These are phyloP conservation scores for Pleurotus ostreatus DNA, from an alignment of 768 basidiomycete genomes.

Conservation along the genomic window DNA sequence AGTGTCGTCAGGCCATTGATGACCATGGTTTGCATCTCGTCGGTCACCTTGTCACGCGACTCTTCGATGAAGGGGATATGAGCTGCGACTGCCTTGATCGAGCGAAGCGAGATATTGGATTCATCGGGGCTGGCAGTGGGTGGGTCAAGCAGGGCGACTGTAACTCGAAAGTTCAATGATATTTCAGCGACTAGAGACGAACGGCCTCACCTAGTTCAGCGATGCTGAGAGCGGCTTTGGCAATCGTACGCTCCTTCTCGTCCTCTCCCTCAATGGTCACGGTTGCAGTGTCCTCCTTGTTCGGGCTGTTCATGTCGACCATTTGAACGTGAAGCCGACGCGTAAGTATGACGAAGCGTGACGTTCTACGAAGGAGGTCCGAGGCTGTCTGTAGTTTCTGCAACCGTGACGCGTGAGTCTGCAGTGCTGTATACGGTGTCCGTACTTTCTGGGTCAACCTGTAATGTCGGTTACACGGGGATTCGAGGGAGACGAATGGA, in stretches of 20 bases:
- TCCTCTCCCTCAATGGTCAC: constrained; percentile 68
- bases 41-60: constrained; percentile 64
- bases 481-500: constrained; percentile 11
- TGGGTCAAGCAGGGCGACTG: constrained; percentile 48
- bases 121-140: constrained; percentile 13
- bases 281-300: constrained; percentile 13
- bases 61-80: constrained; percentile 72
- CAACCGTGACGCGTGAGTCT: constrained; percentile 65
- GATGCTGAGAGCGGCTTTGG: constrained; percentile 92
- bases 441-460: constrained; percentile 87
- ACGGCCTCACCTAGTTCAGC: constrained; percentile 75
- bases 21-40: constrained; percentile 92
- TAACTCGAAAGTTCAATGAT: neutral
- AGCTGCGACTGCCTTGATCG: constrained; percentile 65
- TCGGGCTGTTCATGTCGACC: constrained; percentile 50
- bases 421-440: constrained; percentile 73
- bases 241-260: constrained; percentile 81
- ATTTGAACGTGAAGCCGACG: constrained; percentile 85
- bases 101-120: constrained; percentile 55
- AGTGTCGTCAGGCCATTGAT: constrained; percentile 70
- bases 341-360: constrained; percentile 80
- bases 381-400: constrained; percentile 79
- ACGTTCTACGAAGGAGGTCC: constrained; percentile 78
- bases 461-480: constrained; percentile 16
- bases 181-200: neutral